Evolutionary conservation across 441 rosid species (phyloP).

Genomic region (Pelargonium australe): DNA sequence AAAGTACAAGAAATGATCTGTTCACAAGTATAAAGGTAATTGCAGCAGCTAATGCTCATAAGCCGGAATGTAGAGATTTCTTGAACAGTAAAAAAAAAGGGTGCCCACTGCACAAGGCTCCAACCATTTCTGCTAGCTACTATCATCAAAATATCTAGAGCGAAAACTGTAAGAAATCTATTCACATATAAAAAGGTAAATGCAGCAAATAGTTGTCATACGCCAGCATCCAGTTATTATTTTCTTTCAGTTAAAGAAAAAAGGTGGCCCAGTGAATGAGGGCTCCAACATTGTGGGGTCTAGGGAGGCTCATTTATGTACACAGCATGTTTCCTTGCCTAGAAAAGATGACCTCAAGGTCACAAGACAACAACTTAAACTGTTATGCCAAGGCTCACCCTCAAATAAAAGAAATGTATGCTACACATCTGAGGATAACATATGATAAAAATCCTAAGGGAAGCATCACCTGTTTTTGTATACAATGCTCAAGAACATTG

Average conservation of each 20-base stretch:
- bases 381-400: too few relatives aligned
- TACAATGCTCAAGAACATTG: not conserved
- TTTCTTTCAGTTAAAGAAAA: too few relatives aligned
- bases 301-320: too few relatives aligned
- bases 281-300: too few relatives aligned
- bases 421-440: too few relatives aligned
- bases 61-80: not conserved
- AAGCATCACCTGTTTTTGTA: too few relatives aligned
- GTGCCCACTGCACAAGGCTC: not conserved
- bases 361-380: too few relatives aligned
- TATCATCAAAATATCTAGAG: not conserved
- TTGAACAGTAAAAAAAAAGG: not conserved
- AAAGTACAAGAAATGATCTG: not conserved
- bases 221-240: not conserved
- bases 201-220: not conserved
- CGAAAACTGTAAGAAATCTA: not conserved
- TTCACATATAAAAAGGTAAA: not conserved
- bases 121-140: not conserved
- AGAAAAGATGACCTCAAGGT: too few relatives aligned
- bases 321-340: too few relatives aligned
- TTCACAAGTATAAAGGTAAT: not conserved
- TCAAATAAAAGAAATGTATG: too few relatives aligned
- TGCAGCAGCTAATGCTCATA: slow-evolving; percentile 2
- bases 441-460: too few relatives aligned
- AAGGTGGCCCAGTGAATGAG: too few relatives aligned